A percentile compares a stretch with the other conserved stretches of the same genome.
phyloP scores from a whole-genome alignment of 768 basidiomycete genomes.

The Suillus ampliporus region DNA sequence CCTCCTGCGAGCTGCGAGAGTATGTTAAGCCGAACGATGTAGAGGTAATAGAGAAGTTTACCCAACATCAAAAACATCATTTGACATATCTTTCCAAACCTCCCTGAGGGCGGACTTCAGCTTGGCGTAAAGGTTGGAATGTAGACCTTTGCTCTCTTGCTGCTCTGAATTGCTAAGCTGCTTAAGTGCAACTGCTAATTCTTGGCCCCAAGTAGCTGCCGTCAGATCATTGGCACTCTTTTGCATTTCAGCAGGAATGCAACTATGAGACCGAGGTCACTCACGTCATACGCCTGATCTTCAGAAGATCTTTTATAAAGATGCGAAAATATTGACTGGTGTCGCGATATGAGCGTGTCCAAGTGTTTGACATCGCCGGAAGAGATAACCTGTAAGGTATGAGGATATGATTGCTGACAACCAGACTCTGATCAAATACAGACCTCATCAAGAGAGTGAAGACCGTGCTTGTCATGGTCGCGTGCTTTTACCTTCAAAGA shows the following conservation, averaged over 20 bases:
- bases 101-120: conserved; percentile 69
- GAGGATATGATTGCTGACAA: conserved; percentile 1
- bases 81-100: conserved; percentile 72
- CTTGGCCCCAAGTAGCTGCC: conserved; percentile 81
- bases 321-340: conserved; percentile 70
- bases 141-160: conserved; percentile 36
- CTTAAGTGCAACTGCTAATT: conserved; percentile 73
- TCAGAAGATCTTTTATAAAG: conserved; percentile 74
- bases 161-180: conserved; percentile 56
- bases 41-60: conserved; percentile 39
- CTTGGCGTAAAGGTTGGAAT: conserved; percentile 52
- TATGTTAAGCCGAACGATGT: neutral
- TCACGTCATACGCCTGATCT: conserved; percentile 82
- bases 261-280: conserved; percentile 26
- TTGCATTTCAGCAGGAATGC: conserved; percentile 11
- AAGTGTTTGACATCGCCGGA: conserved; percentile 55
- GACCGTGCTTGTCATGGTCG: conserved; percentile 38
- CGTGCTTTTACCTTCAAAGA: conserved; percentile 43
- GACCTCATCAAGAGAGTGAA: conserved; percentile 76
- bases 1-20: conserved; percentile 66
- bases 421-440: conserved; percentile 28
- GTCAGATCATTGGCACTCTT: conserved; percentile 87
- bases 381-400: conserved; percentile 53
- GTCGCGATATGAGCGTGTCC: conserved; percentile 61
- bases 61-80: conserved; percentile 86